Evolutionary conservation across 306 rosid species (phyloP), one percentile per base, ranked within the genome.

Genomic region (Neltuma alba): DNA sequence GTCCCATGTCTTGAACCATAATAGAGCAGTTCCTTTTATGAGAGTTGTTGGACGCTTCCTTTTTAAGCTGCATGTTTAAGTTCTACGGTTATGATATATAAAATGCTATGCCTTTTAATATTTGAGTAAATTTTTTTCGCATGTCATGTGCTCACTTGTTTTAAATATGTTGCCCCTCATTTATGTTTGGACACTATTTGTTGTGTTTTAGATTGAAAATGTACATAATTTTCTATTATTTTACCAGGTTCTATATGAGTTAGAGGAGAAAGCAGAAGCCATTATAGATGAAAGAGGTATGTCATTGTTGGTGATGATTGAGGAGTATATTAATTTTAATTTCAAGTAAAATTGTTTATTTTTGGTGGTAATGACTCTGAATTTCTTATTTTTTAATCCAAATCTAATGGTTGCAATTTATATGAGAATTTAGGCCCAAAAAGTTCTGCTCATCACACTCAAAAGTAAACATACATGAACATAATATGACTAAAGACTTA

Each of bases 231-330:
- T 67, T 72, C 41, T 45, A 52, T 81, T 77, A 54, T 50, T 31
- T 80, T 79, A 76, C 57, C 91, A 94, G 99, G 95, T 94, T 76
- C 80, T 94, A 25, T 87, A 82, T 40, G 99, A 94, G 87, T 83
- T 94, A 72, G 99, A 94, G 88, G 93, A 92, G 87, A 94, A 91
- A 78, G 97, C 95, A 28, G 97, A 89, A 81, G 89, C 87, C 67
- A 91, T 94, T 79, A 77, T 91, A 73, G 97, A 92, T 69, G 99
- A 94, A 90, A 86, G 99, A 88, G 99, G 99, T 92, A 85, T 57
- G 20, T 64, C 45, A 40, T 55, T 68, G 81, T 20, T 76, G 58
- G 42, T 76, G 47, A 41, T 76, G 64, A 76, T 42, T 83, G 52
- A 48, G 70, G 37, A 72, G 71, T 75, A 21, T 80, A 14, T 33